Percentiles rank a stretch among this genome's conserved stretches.
These are phyloP conservation scores for Botrytis elliptica DNA, from an alignment of 2,329 filamentous ascomycete genomes.

Conservation along the genomic window DNA sequence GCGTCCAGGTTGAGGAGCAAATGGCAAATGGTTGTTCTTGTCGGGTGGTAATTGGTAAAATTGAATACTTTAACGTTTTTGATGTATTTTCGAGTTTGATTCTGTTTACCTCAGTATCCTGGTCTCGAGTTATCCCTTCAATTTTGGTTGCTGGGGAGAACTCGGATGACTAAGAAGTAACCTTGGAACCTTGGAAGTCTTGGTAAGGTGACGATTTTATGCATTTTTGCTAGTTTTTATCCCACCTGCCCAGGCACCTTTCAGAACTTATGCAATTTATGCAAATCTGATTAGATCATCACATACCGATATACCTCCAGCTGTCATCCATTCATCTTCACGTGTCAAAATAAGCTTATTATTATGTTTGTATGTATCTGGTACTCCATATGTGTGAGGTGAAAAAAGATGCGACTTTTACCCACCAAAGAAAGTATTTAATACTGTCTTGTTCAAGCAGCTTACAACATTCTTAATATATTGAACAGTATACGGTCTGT, in stretches of 20 bases:
- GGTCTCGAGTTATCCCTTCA: background rate
- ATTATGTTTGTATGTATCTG: background rate
- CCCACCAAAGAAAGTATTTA: background rate
- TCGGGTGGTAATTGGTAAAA: background rate
- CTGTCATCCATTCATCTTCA: background rate
- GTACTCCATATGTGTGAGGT: background rate
- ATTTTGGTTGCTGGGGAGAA: conserved; percentile 18
- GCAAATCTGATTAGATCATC: background rate
- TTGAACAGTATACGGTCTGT: background rate
- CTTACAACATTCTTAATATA: background rate
- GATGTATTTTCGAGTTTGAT: conserved; percentile 9
- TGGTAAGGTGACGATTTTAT: background rate
- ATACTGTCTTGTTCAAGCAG: background rate
- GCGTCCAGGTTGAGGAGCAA: conserved; percentile 5
- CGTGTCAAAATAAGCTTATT: conserved; percentile 6
- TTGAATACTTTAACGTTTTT: background rate
- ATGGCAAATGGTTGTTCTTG: conserved; percentile 9
- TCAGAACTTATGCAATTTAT: background rate
- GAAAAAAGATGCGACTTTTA: background rate
- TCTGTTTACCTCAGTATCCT: conserved; percentile 14
- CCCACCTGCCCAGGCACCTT: too few relatives aligned
- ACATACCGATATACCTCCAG: background rate
- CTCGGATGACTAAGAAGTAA: conserved; percentile 1
- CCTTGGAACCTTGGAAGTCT: too few relatives aligned
- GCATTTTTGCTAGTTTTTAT: background rate